Evolutionary conservation across 208 protist genomes (phyloP), one percentile per base, ranked within the genome.

Genomic region (Trypanosoma caninum): DNA sequence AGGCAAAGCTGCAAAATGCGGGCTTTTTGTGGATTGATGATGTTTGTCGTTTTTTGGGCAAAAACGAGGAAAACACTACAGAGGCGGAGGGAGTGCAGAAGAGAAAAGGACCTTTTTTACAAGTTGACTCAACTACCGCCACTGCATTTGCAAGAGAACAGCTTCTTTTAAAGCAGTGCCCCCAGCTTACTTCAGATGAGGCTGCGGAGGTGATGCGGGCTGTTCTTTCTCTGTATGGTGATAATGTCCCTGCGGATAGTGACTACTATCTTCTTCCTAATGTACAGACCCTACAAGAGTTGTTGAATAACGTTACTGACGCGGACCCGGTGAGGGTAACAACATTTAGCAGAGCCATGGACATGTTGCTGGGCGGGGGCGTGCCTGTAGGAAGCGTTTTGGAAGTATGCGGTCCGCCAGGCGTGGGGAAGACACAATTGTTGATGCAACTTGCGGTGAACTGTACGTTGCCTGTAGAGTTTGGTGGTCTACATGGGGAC

Each of bases 381-480:
- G 47, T 96, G 2, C 72, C 41, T n/a, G 72, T 79, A 1, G 74
- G 74, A 0, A 34, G 55, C 10, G 67, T 97, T 8, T 91, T 82
- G 7, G 91, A 97, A 65, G 20, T 97, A 8, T 78, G 76, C 28
- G 94, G 94, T 4, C 78, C 87, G 7, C 94, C 94, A 14, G 94
- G 94, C 3, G 86, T 84, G 7, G 94, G 94, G 20, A 97, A 97
- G 58, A 97, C 94, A 28, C 94, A 97, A 65, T 25, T 97, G 33
- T 59, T 84, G 14, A 72, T 96, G 73, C 94, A 97, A 50, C 70
- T 97, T 6, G 81, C 88, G 33, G 82, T 97, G 33, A 87, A 66
- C 59, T 84, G 72, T 22, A 59, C 65, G n/a, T 63, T 97, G 28
- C 90, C 91, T 10, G 25, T 27, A 0, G 57, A 61, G 25, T 72